Conservation (phyloP, 148 eudicot genomes). For the Amaranthus palmeri region DNA sequence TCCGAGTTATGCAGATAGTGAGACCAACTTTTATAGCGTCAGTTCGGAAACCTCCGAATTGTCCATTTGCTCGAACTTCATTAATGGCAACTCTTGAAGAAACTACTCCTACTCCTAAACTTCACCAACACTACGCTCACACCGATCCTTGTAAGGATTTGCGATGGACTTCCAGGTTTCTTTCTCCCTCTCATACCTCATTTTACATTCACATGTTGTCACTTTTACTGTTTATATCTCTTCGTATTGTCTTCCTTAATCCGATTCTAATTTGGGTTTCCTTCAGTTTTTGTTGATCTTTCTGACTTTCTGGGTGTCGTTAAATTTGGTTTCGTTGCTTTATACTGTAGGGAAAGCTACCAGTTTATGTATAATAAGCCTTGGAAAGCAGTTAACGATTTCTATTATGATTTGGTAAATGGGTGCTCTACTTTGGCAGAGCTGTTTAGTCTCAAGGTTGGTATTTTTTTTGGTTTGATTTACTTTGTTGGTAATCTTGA, state of each 20-base stretch:
- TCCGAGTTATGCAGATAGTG: too few species aligned
- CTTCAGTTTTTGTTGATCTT: background rate
- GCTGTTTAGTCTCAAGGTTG: slow-evolving; percentile 50
- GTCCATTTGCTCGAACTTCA: background rate
- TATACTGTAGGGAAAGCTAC: slow-evolving; percentile 57
- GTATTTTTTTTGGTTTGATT: background rate
- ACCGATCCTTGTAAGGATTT: slow-evolving; percentile 47
- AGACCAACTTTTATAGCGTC: background rate
- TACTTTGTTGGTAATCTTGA: background rate
- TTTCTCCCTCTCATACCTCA: background rate
- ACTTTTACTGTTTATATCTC: background rate
- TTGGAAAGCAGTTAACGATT: slow-evolving; percentile 62
- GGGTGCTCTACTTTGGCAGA: slow-evolving; percentile 43
- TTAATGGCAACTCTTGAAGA: slow-evolving; percentile 15
- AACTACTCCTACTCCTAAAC: background rate
- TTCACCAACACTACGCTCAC: slow-evolving; percentile 53
- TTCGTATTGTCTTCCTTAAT: background rate
- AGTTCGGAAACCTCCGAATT: background rate
- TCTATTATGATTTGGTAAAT: slow-evolving; percentile 53
- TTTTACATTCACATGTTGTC: background rate
- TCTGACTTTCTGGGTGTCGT: background rate
- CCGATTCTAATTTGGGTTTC: slow-evolving; percentile 1
- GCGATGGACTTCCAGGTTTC: slow-evolving; percentile 72
- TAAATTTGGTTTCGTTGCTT: background rate
- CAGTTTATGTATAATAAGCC: slow-evolving; percentile 70